Conservation (phyloP, 768 basidiomycete genomes). For the Suillus brevipes region DNA sequence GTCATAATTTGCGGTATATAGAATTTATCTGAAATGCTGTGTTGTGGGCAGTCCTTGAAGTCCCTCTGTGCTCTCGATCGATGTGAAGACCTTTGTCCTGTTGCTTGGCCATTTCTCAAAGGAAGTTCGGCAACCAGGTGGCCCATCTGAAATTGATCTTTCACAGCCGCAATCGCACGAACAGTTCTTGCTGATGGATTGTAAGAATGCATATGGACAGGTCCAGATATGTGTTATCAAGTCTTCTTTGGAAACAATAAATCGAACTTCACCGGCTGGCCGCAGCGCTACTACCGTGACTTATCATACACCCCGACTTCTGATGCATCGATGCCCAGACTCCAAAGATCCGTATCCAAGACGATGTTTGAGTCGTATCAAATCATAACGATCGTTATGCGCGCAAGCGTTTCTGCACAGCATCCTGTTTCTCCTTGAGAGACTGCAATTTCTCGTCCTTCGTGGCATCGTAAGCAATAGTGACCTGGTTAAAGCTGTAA, state of each 20-base stretch:
- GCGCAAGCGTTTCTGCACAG: constrained; percentile 67
- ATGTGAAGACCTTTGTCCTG: background rate
- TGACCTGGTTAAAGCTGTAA: constrained; percentile 79
- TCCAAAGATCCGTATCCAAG: background rate
- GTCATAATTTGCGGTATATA: background rate
- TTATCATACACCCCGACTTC: background rate
- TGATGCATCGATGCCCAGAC: background rate
- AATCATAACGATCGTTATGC: constrained; percentile 19
- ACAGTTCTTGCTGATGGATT: background rate
- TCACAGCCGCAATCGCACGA: background rate
- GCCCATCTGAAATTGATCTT: background rate
- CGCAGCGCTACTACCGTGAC: background rate
- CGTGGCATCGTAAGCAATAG: constrained; percentile 77
- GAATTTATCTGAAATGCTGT: background rate
- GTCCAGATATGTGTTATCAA: background rate
- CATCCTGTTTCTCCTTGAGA: constrained; percentile 64
- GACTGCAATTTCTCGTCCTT: constrained; percentile 85
- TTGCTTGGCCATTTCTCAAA: background rate
- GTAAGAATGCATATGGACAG: background rate
- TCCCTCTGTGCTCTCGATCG: background rate
- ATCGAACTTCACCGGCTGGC: background rate
- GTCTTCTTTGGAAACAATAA: background rate
- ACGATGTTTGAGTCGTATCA: background rate
- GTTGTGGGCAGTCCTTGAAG: background rate
- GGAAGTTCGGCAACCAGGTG: background rate